Conservation (phyloP, 202 grass and related monocot species). For the Carex arenaria region DNA sequence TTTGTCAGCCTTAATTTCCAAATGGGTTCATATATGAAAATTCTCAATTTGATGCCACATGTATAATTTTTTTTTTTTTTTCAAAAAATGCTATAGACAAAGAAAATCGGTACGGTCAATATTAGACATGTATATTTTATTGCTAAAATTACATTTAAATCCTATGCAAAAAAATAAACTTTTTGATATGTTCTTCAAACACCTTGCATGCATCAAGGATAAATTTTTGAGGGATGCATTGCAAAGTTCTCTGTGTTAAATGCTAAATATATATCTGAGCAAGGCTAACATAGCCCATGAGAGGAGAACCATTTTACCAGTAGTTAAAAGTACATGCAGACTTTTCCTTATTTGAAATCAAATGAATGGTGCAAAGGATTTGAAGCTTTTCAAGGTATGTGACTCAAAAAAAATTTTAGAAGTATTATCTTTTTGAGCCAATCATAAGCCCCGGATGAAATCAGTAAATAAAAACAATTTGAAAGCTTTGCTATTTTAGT, state of each 20-base stretch:
- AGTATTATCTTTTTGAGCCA: neutral
- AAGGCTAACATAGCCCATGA: neutral
- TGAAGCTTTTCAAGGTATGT: neutral
- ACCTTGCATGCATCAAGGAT: neutral
- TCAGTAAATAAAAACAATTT: neutral
- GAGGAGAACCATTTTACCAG: neutral
- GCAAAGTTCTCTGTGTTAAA: neutral
- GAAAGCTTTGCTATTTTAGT: neutral
- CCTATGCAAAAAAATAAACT: neutral
- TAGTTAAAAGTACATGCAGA: neutral
- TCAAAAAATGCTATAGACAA: too few relatives aligned
- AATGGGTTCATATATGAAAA: too few relatives aligned
- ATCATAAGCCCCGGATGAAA: neutral
- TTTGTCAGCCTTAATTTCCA: too few relatives aligned
- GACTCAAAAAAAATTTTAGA: neutral
- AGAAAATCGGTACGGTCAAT: too few relatives aligned
- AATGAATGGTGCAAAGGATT: neutral
- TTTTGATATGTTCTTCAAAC: too few relatives aligned
- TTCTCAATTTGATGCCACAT: too few relatives aligned
- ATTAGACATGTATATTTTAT: neutral
- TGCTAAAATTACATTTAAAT: neutral
- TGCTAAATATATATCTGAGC: neutral
- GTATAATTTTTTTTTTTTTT: too few relatives aligned
- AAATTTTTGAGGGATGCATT: neutral
- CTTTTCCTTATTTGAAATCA: neutral